A percentile compares a stretch with the other conserved stretches of the same genome.
Conservation (phyloP, 2,329 filamentous ascomycete species). For the Aquanectria penicillioides region DNA sequence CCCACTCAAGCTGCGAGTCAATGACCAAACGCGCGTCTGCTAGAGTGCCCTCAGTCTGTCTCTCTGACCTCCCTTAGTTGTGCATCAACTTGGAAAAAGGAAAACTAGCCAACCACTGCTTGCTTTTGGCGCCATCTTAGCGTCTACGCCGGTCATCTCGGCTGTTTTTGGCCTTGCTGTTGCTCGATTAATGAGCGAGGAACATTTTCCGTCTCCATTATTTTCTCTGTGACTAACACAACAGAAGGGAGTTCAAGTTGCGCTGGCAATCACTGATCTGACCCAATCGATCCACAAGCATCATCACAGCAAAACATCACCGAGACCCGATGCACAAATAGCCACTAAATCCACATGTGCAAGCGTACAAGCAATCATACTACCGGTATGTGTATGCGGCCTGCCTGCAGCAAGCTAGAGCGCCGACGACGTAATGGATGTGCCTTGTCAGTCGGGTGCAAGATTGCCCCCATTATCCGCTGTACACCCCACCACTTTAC, state of each 20-base stretch:
- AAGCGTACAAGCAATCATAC: not conserved
- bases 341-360: not conserved
- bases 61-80: not conserved
- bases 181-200: not conserved
- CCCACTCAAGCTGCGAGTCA: conserved; percentile 14
- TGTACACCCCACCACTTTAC: conserved; percentile 3
- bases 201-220: not conserved
- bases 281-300: conserved; percentile 13
- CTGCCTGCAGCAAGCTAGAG: not conserved
- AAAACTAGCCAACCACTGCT: not conserved
- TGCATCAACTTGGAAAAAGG: conserved; percentile 9
- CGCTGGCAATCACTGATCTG: not conserved
- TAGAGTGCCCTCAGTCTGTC: too few species aligned
- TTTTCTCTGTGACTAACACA: not conserved
- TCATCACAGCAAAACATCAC: conserved; percentile 5
- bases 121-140: conserved; percentile 10
- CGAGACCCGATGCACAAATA: not conserved
- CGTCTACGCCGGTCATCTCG: conserved; percentile 15
- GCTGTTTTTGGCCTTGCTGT: conserved; percentile 9
- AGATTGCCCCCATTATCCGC: not conserved
- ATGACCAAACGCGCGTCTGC: not conserved
- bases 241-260: not conserved
- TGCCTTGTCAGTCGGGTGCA: conserved; percentile 1
- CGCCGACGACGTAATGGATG: not conserved
- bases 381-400: conserved; percentile 6